A percentile compares a stretch with the other conserved stretches of the same genome.
These are phyloP conservation scores for Geosmithia flava DNA, from an alignment of 2,329 filamentous ascomycete species.

Conservation along the genomic window DNA sequence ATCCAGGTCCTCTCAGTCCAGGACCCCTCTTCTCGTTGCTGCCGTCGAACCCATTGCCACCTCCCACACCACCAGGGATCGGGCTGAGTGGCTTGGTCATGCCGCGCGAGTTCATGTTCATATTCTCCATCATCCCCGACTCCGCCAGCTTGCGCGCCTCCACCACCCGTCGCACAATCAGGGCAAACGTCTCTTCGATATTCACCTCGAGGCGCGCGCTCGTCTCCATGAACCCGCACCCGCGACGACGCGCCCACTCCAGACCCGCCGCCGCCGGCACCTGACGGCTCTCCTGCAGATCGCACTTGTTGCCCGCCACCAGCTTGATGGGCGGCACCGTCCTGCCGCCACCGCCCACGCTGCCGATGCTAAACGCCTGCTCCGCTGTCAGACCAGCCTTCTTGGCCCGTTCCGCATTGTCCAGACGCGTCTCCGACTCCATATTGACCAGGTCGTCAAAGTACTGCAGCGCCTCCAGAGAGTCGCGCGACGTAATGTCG, in stretches of 20 bases:
- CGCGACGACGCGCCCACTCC: conserved; percentile 61
- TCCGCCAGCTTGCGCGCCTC: conserved; percentile 41
- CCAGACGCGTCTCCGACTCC: conserved; percentile 58
- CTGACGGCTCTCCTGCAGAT: conserved; percentile 56
- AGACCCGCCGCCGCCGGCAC: conserved; percentile 60
- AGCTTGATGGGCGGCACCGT: conserved; percentile 67
- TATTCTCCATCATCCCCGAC: conserved; percentile 27
- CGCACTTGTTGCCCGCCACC: conserved; percentile 78
- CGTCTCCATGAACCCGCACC: conserved; percentile 85
- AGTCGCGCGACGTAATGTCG: conserved; percentile 64
- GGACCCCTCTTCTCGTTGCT: conserved; percentile 32
- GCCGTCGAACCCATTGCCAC: conserved; percentile 6
- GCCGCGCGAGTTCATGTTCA: conserved; percentile 33
- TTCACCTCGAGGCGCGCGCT: conserved; percentile 76
- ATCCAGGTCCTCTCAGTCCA: conserved; percentile 30
- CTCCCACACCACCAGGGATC: conserved; percentile 18
- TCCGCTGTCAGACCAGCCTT: conserved; percentile 23
- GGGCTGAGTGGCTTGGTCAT: conserved; percentile 47
- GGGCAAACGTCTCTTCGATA: conserved; percentile 78
- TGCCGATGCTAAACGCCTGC: conserved; percentile 13
- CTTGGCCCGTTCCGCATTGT: conserved; percentile 44
- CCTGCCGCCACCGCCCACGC: conserved; percentile 23
- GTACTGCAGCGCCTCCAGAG: conserved; percentile 60
- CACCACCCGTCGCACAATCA: conserved; percentile 49
- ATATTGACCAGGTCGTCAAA: conserved; percentile 79